phyloP scores from a whole-genome alignment of 2,329 filamentous ascomycete genomes.

The Sporothrix curviconia region DNA sequence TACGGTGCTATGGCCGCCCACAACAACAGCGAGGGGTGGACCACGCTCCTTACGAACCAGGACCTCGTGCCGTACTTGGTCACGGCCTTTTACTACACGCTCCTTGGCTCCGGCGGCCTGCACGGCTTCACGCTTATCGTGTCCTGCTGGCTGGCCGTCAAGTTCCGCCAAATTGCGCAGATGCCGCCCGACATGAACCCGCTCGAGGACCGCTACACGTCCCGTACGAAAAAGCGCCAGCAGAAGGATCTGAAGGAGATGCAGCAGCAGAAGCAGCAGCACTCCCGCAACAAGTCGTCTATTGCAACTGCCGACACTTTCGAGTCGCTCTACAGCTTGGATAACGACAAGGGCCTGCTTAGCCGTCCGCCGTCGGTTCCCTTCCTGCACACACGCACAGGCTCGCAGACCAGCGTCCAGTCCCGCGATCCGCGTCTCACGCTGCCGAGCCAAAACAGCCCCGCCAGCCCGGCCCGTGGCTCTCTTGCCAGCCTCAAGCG shows the following conservation, averaged over 20 bases:
- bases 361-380: slow-evolving; percentile 55
- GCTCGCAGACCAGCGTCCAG: slow-evolving; percentile 44
- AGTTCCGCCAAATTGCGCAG: slow-evolving; percentile 74
- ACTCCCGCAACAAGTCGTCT: slow-evolving; percentile 68
- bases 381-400: slow-evolving; percentile 70
- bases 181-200: slow-evolving; percentile 95
- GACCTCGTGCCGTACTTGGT: slow-evolving; percentile 53
- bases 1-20: slow-evolving; percentile 46
- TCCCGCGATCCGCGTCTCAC: slow-evolving; percentile 49
- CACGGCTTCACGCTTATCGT: slow-evolving; percentile 65
- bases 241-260: neutral
- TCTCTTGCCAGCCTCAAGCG: slow-evolving; percentile 34
- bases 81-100: slow-evolving; percentile 60
- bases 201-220: slow-evolving; percentile 76
- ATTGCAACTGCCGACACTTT: slow-evolving; percentile 39
- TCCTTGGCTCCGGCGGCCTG: slow-evolving; percentile 56
- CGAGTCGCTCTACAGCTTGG: slow-evolving; percentile 26
- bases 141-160: slow-evolving; percentile 66
- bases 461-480: slow-evolving; percentile 37
- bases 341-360: slow-evolving; percentile 49
- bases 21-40: slow-evolving; percentile 50
- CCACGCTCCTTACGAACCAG: slow-evolving; percentile 56
- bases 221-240: slow-evolving; percentile 38
- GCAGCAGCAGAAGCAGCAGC: slow-evolving; percentile 27
- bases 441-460: slow-evolving; percentile 47